These are phyloP conservation scores for Alternaria postmessia DNA, from an alignment of 2,329 filamentous ascomycete species.

Conservation along the genomic window DNA sequence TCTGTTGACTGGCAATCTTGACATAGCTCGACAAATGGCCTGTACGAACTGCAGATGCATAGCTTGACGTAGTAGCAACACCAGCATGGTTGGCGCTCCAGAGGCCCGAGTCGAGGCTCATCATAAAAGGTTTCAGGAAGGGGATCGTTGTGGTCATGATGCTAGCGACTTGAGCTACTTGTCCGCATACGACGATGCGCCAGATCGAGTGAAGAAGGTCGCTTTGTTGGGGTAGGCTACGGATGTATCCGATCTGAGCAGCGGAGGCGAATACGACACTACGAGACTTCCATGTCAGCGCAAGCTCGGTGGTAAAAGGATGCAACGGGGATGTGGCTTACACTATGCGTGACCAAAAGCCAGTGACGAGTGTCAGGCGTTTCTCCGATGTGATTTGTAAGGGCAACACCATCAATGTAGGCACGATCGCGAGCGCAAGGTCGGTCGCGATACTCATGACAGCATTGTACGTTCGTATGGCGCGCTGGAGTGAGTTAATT, in stretches of 20 bases:
- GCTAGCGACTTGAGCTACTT: conserved; percentile 11
- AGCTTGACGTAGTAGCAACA: background rate
- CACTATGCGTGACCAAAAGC: conserved; percentile 5
- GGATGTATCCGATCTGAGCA: background rate
- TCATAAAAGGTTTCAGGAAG: conserved; percentile 16
- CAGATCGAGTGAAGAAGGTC: conserved; percentile 14
- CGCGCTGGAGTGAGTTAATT: background rate
- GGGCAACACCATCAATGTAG: conserved; percentile 10
- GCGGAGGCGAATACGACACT: background rate
- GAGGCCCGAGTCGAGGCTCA: conserved; percentile 17
- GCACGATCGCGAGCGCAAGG: conserved; percentile 5
- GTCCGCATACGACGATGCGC: conserved; percentile 9
- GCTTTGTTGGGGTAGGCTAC: background rate
- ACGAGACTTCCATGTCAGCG: background rate
- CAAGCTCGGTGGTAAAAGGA: background rate
- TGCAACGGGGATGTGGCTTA: background rate
- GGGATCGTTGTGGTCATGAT: conserved; percentile 14
- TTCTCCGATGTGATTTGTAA: background rate
- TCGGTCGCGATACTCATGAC: conserved; percentile 12
- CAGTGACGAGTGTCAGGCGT: background rate
- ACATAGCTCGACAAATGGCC: background rate
- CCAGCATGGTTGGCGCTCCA: background rate
- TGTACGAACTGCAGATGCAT: background rate
- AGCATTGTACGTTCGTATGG: conserved; percentile 6
- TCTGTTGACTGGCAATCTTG: background rate